Evolutionary conservation across 305 asterid species (phyloP).

Genomic region (Coffea humblotiana): DNA sequence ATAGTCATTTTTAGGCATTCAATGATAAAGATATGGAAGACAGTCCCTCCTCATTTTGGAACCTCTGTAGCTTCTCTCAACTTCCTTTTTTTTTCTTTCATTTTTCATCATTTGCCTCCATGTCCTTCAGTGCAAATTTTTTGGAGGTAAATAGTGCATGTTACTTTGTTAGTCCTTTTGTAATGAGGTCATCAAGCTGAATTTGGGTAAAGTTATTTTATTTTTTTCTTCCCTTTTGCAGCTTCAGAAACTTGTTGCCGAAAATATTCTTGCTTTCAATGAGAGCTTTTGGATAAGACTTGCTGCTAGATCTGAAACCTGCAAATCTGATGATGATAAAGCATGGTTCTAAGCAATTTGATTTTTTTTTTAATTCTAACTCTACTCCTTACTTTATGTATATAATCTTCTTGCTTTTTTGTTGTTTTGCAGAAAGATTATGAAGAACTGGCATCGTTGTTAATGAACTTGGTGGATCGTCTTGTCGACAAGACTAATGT

Average conservation of each 20-base stretch:
- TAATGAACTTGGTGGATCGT: slow-evolving; percentile 78
- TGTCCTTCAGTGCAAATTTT: too few relatives aligned
- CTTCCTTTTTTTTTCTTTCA: too few relatives aligned
- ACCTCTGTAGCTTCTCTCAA: too few relatives aligned
- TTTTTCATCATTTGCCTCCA: too few relatives aligned
- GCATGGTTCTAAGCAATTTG: slow-evolving; percentile 48
- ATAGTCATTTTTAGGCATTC: not conserved
- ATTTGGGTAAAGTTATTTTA: not conserved
- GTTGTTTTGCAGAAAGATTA: slow-evolving; percentile 67
- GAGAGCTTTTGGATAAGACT: slow-evolving; percentile 92
- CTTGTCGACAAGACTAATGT: slow-evolving; percentile 87
- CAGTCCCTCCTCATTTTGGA: not conserved
- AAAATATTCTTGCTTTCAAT: slow-evolving; percentile 88
- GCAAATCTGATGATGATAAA: slow-evolving; percentile 96
- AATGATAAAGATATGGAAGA: not conserved
- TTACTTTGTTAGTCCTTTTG: too few relatives aligned
- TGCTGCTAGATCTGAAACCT: slow-evolving; percentile 87
- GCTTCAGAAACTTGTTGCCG: slow-evolving; percentile 81
- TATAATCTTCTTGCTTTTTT: slow-evolving; percentile 28
- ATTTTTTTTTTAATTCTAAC: slow-evolving; percentile 16
- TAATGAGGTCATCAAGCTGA: not conserved
- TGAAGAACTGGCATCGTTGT: slow-evolving; percentile 73
- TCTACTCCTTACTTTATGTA: slow-evolving; percentile 13
- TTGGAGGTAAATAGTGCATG: too few relatives aligned
- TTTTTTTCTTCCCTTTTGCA: slow-evolving; percentile 32